phyloP scores from a whole-genome alignment of 345 rosid genomes.

The Corchorus olitorius region DNA sequence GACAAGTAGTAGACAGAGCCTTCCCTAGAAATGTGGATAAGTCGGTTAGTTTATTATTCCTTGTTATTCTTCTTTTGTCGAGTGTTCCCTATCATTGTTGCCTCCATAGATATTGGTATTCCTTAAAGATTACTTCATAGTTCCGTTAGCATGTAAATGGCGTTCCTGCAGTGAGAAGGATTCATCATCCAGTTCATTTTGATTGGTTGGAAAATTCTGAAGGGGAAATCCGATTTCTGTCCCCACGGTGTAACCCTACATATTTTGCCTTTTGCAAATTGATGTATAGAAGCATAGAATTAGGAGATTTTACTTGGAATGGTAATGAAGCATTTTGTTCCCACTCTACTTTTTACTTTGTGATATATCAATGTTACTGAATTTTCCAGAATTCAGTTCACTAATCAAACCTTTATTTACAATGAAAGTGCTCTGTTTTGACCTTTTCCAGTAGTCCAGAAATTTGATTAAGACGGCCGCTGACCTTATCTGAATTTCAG shows the following conservation, averaged over 20 bases:
- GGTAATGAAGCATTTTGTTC: slow-evolving; percentile 6
- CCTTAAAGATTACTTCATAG: slow-evolving; percentile 15
- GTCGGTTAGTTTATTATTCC: neutral
- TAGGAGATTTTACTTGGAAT: slow-evolving; percentile 15
- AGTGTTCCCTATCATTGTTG: slow-evolving; percentile 9
- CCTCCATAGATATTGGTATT: slow-evolving; percentile 7
- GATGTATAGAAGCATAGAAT: slow-evolving; percentile 19
- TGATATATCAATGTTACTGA: neutral
- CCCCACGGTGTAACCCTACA: neutral
- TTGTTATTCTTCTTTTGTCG: slow-evolving; percentile 3
- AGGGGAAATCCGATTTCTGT: neutral
- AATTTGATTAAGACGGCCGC: too few relatives aligned
- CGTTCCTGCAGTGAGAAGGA: slow-evolving; percentile 15
- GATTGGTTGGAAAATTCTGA: neutral
- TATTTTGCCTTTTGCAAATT: neutral
- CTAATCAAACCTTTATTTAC: too few relatives aligned
- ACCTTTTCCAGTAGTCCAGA: too few relatives aligned
- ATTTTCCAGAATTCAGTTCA: neutral
- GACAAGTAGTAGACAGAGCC: neutral
- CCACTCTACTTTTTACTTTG: neutral
- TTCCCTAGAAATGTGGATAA: neutral
- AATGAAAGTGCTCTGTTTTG: too few relatives aligned
- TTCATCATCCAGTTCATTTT: neutral
- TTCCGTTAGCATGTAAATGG: slow-evolving; percentile 17
- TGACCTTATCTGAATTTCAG: too few relatives aligned